Evolutionary conservation across 2,329 filamentous ascomycete species (phyloP).

Genomic region (Plenodomus lindquistii): DNA sequence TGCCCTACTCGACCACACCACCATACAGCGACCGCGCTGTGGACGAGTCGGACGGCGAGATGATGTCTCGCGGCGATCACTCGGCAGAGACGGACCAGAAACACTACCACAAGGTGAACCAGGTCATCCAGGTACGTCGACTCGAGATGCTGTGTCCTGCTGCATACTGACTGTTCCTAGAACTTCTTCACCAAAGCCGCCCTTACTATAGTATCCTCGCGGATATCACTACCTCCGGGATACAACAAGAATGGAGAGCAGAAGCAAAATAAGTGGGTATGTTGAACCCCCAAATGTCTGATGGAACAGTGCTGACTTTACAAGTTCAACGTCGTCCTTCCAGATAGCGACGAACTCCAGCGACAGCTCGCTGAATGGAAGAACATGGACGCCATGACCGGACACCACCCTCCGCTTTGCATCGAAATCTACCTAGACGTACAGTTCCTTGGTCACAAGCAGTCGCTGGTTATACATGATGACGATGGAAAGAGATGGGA

Average conservation of each 20-base stretch:
- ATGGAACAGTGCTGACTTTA: constrained; percentile 11
- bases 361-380: constrained; percentile 84
- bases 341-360: constrained; percentile 85
- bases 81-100: constrained; percentile 36
- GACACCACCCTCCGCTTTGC: constrained; percentile 78
- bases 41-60: constrained; percentile 55
- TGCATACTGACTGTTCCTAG: constrained; percentile 53
- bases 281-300: constrained; percentile 34
- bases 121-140: constrained; percentile 80
- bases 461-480: constrained; percentile 85
- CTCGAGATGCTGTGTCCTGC: neutral
- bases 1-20: constrained; percentile 57
- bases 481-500: constrained; percentile 92
- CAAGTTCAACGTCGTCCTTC: constrained; percentile 92
- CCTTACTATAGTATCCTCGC: constrained; percentile 78
- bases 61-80: constrained; percentile 39
- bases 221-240: constrained; percentile 68
- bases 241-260: constrained; percentile 62
- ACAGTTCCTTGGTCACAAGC: constrained; percentile 75
- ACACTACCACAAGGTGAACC: constrained; percentile 71
- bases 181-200: constrained; percentile 92
- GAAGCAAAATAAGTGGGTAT: constrained; percentile 85
- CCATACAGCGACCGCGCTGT: constrained; percentile 55
- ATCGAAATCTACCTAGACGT: constrained; percentile 90
- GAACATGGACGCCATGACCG: constrained; percentile 73